Conservation (phyloP, 2,329 filamentous ascomycete species). For the Cladosporium sphaerospermum region DNA sequence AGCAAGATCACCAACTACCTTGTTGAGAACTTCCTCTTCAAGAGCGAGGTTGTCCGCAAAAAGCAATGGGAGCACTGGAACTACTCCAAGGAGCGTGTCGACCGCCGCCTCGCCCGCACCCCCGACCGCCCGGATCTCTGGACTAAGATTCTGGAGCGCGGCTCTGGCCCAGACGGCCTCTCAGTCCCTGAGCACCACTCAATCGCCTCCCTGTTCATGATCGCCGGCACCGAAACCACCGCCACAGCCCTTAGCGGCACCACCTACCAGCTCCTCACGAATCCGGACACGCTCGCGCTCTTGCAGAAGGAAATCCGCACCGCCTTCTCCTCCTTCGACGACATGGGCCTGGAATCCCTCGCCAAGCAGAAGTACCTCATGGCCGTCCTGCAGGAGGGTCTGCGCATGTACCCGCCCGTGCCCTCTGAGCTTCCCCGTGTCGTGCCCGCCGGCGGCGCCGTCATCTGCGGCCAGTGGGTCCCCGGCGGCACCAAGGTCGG, state of each 20-base stretch:
- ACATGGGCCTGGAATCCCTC: slow-evolving; percentile 22
- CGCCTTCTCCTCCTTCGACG: slow-evolving; percentile 29
- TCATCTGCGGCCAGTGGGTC: slow-evolving; percentile 22
- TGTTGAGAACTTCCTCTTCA: slow-evolving; percentile 6
- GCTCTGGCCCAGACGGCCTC: slow-evolving; percentile 13
- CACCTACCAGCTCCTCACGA: slow-evolving; percentile 66
- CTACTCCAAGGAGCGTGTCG: slow-evolving; percentile 23
- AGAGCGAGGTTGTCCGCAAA: slow-evolving; percentile 1
- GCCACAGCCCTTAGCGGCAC: slow-evolving; percentile 64
- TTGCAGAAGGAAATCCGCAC: slow-evolving; percentile 52
- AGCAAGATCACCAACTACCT: slow-evolving; percentile 4
- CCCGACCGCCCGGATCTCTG: slow-evolving; percentile 13
- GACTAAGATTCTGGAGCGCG: slow-evolving; percentile 16
- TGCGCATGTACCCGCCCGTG: slow-evolving; percentile 38
- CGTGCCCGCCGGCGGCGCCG: slow-evolving; percentile 23
- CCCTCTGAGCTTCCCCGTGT: slow-evolving; percentile 28
- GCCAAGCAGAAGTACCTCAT: slow-evolving; percentile 34
- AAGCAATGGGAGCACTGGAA: slow-evolving; percentile 21
- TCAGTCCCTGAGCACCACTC: slow-evolving; percentile 28
- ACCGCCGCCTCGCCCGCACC: slow-evolving; percentile 21
- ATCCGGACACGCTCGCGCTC: slow-evolving; percentile 48
- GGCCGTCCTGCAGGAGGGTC: slow-evolving; percentile 41
- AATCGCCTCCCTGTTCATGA: slow-evolving; percentile 34
- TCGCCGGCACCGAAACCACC: slow-evolving; percentile 72
- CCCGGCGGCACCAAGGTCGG: slow-evolving; percentile 15